Evolutionary conservation across 148 eudicot species (phyloP).

Genomic region (Pharnaceum exiguum): DNA sequence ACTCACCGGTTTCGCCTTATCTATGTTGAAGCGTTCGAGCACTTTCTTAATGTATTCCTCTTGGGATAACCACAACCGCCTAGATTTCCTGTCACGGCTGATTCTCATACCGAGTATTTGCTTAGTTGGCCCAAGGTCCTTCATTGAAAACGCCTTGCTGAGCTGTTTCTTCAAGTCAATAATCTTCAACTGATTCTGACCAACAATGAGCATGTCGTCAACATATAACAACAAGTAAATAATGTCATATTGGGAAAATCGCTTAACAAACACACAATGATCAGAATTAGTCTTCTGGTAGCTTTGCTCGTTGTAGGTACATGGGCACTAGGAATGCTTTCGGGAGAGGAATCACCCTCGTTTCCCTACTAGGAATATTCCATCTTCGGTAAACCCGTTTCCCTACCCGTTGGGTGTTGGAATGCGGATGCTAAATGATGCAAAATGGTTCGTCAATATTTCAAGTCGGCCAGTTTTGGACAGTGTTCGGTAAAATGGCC

Average conservation of each 20-base stretch:
- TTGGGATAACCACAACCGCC: conserved; percentile 17
- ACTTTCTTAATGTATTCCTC: conserved; percentile 13
- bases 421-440: too few species aligned
- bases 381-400: too few species aligned
- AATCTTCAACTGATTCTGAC: not conserved
- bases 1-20: conserved; percentile 2
- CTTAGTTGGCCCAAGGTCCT: conserved; percentile 7
- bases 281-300: too few species aligned
- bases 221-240: conserved; percentile 7
- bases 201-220: conserved; percentile 15
- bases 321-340: too few species aligned
- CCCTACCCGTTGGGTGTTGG: too few species aligned
- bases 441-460: too few species aligned
- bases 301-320: too few species aligned
- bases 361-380: too few species aligned
- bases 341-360: too few species aligned
- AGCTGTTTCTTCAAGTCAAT: not conserved
- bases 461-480: too few species aligned
- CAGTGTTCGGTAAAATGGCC: too few species aligned
- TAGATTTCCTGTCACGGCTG: not conserved
- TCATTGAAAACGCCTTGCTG: conserved; percentile 6
- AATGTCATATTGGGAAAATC: not conserved
- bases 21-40: conserved; percentile 15
- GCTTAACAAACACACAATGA: not conserved
- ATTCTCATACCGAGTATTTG: conserved; percentile 9